Evolutionary conservation across 2,329 filamentous ascomycete genomes (phyloP), one percentile per base, ranked within the genome.

Genomic region (Beauveria caledonica): DNA sequence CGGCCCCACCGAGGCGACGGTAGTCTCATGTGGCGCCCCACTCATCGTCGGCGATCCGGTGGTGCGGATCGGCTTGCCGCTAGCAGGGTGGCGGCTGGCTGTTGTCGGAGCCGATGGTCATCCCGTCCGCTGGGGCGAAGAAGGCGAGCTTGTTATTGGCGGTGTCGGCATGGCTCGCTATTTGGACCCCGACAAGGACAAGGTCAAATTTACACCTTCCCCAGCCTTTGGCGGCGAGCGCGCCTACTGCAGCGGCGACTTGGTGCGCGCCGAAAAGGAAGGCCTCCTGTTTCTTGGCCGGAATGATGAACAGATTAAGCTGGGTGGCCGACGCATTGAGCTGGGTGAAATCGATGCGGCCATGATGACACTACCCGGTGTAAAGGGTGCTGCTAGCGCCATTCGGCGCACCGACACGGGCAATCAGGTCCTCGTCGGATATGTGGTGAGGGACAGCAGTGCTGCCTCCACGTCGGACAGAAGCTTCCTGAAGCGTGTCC

Each of bases 21-120:
- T 66, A 9, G 65, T 66, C 5, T 61, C 65, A 3, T 66, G 64
- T 50, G 65, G 61, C 52, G 64, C 65, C 44, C 64, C 62, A 46
- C 62, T 66, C 11, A 55, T 46, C 3, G 61, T 62, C 56, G 64
- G 63, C 27, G 56, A 64, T 52, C 51, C 62, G 44, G 63, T 66
- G 5, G 58, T 59, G 3, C 57, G 62, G 29, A 66, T 66, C 53
- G 65, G 65, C 8, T 62, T 66, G 5, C 65, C 65, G 13, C 63
- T 66, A 11, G 63, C 61, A 25, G 65, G 65, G 1, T 66, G 65
- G 65, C 63, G 63, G 42, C 61, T 66, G n/a, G 65, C 65, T 58
- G 65, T 66, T 15, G 64, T 65, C 64, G 77, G 73, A 36, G 66
- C 69, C 10, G 73, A 78, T 59, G 77, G 76, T 2, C 73, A 78